phyloP scores from a whole-genome alignment of 257 asterid genomes.

The Solanum arcanum region DNA sequence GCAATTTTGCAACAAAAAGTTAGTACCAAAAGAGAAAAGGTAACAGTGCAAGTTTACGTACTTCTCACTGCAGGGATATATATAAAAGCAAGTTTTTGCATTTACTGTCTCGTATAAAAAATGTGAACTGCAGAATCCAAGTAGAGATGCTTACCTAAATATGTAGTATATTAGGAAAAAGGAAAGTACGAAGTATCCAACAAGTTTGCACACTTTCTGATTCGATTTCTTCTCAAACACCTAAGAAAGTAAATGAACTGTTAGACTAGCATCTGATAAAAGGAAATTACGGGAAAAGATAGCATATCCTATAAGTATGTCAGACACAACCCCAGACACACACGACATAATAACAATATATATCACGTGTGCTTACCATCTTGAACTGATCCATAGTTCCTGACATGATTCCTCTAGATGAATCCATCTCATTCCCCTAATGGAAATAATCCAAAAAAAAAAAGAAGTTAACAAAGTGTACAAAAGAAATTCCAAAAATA shows the following conservation, averaged over 20 bases:
- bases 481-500: background rate
- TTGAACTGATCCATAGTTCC: conserved; percentile 91
- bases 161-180: conserved; percentile 53
- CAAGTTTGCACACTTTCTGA: conserved; percentile 70
- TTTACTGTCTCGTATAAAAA: background rate
- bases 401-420: conserved; percentile 82
- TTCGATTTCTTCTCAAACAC: conserved; percentile 89
- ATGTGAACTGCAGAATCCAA: background rate
- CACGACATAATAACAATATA: background rate
- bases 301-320: background rate
- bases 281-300: background rate
- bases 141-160: conserved; percentile 46
- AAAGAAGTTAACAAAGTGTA: background rate
- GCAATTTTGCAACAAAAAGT: background rate
- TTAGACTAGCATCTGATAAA: conserved; percentile 8
- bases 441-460: background rate
- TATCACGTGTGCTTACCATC: conserved; percentile 38
- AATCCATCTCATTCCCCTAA: conserved; percentile 90
- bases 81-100: background rate
- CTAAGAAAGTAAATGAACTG: conserved; percentile 21
- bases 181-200: conserved; percentile 48
- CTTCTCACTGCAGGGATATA: background rate
- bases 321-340: background rate
- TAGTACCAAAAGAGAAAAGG: background rate
- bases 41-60: background rate